Evolutionary conservation across 2,329 filamentous ascomycete species (phyloP).

Genomic region (Botrytis elliptica): DNA sequence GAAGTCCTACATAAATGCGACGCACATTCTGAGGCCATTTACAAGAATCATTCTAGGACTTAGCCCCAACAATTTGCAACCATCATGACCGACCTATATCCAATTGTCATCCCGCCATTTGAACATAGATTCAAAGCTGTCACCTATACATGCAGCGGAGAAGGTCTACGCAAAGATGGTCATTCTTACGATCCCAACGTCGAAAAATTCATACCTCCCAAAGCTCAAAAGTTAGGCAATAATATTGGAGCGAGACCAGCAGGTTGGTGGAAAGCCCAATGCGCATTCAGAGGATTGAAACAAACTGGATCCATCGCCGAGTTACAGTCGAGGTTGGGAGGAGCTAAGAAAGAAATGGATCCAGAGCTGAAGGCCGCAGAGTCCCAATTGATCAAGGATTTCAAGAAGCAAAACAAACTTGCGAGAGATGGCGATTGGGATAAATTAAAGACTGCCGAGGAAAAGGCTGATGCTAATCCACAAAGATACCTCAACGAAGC

Average conservation of each 20-base stretch:
- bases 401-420: conserved; percentile 23
- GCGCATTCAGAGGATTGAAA: conserved; percentile 27
- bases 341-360: conserved; percentile 28
- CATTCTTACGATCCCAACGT: conserved; percentile 26
- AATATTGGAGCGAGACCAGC: conserved; percentile 25
- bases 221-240: conserved; percentile 22
- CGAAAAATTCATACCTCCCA: conserved; percentile 26
- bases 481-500: conserved; percentile 22
- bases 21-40: background rate
- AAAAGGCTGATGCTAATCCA: conserved; percentile 25
- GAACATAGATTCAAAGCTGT: conserved; percentile 26
- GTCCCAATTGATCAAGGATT: conserved; percentile 26
- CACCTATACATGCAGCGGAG: conserved; percentile 27
- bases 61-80: background rate
- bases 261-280: conserved; percentile 30
- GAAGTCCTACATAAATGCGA: background rate
- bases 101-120: conserved; percentile 25
- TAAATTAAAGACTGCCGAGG: conserved; percentile 22
- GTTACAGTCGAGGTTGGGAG: conserved; percentile 25
- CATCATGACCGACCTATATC: conserved; percentile 26
- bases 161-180: conserved; percentile 27
- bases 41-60: background rate
- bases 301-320: conserved; percentile 25
- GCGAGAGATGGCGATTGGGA: conserved; percentile 21
- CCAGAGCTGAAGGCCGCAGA: conserved; percentile 25